A percentile compares a stretch with the other conserved stretches of the same genome.
Conservation (phyloP, 2,329 filamentous ascomycete genomes). For the Clarireedia sp. region DNA sequence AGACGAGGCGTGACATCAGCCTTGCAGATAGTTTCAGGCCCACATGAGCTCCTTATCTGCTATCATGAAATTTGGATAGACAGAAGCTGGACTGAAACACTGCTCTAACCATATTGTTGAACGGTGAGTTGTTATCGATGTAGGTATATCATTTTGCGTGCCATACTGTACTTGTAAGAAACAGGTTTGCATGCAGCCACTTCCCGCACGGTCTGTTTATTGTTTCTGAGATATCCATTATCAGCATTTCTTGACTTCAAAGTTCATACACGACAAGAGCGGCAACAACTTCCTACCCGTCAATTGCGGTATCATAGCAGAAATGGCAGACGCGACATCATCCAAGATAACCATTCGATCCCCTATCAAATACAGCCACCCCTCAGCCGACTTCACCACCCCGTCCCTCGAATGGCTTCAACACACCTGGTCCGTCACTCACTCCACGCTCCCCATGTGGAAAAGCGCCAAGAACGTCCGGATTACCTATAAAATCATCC, state of each 20-base stretch:
- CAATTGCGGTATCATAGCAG: not conserved
- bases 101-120: no score
- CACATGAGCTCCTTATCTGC: not conserved
- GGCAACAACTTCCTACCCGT: not conserved
- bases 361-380: slow-evolving; percentile 10
- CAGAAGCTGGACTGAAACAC: no score
- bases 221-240: no score
- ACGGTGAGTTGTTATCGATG: no score
- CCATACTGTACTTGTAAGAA: no score
- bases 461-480: slow-evolving; percentile 68
- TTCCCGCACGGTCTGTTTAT: no score
- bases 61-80: no score
- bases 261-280: not conserved
- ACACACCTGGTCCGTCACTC: slow-evolving; percentile 65
- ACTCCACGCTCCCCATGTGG: slow-evolving; percentile 76
- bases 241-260: not conserved
- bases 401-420: slow-evolving; percentile 46
- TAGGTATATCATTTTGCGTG: no score
- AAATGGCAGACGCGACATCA: not conserved
- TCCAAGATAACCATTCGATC: slow-evolving; percentile 11
- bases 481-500: slow-evolving; percentile 62
- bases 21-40: not conserved
- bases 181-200: no score
- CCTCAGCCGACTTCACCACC: slow-evolving; percentile 8
- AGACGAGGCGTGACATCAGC: slow-evolving; percentile 7